A percentile compares a stretch with the other conserved stretches of the same genome.
Evolutionary conservation across 352 stramenopile species (phyloP).

Genomic region (Phytopythium mirpurense): DNA sequence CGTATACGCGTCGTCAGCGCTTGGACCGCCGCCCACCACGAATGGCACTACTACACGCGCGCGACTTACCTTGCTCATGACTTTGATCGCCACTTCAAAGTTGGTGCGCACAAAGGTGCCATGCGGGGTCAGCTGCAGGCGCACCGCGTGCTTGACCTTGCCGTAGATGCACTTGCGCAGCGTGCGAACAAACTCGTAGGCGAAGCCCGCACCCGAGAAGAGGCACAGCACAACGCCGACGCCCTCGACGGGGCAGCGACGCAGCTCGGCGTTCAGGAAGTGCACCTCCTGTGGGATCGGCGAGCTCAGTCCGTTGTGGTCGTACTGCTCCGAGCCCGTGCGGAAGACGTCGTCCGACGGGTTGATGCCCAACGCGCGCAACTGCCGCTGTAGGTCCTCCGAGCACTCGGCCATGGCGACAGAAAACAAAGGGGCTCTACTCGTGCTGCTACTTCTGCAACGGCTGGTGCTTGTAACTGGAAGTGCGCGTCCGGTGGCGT

Average conservation of each 20-base stretch:
- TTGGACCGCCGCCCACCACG: no score
- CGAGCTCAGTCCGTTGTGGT: conserved; percentile 74
- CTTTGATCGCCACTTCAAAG: conserved; percentile 80
- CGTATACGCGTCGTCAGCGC: neutral
- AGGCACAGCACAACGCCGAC: conserved; percentile 71
- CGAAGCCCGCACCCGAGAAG: conserved; percentile 73
- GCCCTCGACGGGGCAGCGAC: conserved; percentile 67
- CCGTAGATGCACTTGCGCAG: conserved; percentile 86
- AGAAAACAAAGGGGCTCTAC: neutral
- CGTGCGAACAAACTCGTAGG: conserved; percentile 85
- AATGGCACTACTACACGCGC: neutral
- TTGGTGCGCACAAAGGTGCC: conserved; percentile 78
- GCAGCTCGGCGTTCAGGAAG: conserved; percentile 83
- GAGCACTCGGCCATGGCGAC: conserved; percentile 52
- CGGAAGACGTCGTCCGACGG: conserved; percentile 79
- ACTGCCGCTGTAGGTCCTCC: conserved; percentile 67
- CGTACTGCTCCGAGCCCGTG: conserved; percentile 67
- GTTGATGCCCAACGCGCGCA: conserved; percentile 77
- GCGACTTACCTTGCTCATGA: conserved; percentile 78
- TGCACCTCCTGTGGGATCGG: conserved; percentile 84
- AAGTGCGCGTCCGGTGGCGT: neutral
- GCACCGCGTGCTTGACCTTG: conserved; percentile 85
- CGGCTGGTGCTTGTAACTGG: neutral
- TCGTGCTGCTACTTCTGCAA: neutral
- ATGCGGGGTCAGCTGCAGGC: conserved; percentile 66